Evolutionary conservation across 768 basidiomycete species (phyloP).

Genomic region (Agaricus sinodeliciosus): DNA sequence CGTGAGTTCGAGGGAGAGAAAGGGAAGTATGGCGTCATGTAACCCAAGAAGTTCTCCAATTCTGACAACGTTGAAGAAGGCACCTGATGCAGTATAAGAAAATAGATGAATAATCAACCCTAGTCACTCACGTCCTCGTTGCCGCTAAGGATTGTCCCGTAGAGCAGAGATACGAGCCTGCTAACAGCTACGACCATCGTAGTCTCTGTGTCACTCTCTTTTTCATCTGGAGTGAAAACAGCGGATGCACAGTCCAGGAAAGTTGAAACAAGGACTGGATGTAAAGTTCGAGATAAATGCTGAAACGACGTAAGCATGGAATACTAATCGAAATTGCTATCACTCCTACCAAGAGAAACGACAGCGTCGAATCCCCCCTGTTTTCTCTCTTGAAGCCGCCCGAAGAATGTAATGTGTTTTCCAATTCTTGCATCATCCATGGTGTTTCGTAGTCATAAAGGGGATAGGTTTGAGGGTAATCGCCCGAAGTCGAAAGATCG

Average conservation of each 20-base stretch:
- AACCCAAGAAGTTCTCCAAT: constrained; percentile 53
- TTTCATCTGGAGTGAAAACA: constrained; percentile 67
- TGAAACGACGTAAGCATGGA: constrained; percentile 18
- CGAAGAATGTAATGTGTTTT: constrained; percentile 1
- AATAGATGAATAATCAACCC: background rate
- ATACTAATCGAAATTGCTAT: background rate
- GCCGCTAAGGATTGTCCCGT: constrained; percentile 46
- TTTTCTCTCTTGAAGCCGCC: background rate
- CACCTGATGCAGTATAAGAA: constrained; percentile 13
- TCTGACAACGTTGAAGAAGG: constrained; percentile 31
- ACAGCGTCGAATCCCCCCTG: background rate
- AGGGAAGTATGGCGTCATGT: constrained; percentile 84
- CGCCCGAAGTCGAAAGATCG: background rate
- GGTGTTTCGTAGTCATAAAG: background rate
- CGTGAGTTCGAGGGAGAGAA: constrained; percentile 43
- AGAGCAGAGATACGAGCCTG: constrained; percentile 54
- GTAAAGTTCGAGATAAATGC: constrained; percentile 69
- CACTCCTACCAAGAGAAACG: constrained; percentile 8
- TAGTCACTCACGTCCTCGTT: constrained; percentile 28
- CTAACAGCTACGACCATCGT: constrained; percentile 52
- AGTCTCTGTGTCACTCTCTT: constrained; percentile 52
- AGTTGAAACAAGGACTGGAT: constrained; percentile 72
- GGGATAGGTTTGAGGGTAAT: constrained; percentile 22
- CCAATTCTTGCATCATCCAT: constrained; percentile 13
- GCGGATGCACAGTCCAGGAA: constrained; percentile 84